Evolutionary conservation across 768 basidiomycete species (phyloP), one percentile per base, ranked within the genome.

Genomic region (Crassisporium funariophilum): DNA sequence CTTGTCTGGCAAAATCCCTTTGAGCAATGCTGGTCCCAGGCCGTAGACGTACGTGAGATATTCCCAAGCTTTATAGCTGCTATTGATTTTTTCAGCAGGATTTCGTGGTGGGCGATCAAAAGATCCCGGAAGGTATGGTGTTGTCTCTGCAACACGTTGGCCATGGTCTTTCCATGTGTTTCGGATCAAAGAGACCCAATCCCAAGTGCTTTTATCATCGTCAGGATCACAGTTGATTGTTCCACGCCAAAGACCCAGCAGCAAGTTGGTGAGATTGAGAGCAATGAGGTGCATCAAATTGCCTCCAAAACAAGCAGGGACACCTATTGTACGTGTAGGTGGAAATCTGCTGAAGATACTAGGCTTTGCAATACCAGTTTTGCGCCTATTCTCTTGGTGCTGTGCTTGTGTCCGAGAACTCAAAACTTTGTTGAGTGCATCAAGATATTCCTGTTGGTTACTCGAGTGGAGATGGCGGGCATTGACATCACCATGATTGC

Each of bases 61-160:
- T 35, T 64, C 63, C 47, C 51, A 56, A 4, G 59, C 64, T 29
- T 67, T 67, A 47, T 66, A 67, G 0, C 64, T 59, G 16, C 58
- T 63, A 50, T 43, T 57, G 2, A 75, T 64, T 44, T 76, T 75
- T 34, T 67, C 57, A 0, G 71, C 70, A 19, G 61, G 60, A 46
- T 77, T 71, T 0, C 69, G 63, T 2, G 72, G 76, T 5, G 71
- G 66, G 4, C 67, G 59, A 50, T 73, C 68, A 57, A 73, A 75
- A 0, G 66, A 73, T 0, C 63, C 61, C n/a, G 72, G 73, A 17
- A 75, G 54, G 41, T 67, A 73, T 3, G 53, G 57, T 0, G 57
- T 60, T 1, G 64, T 54, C 6, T 35, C 48, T 0, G 63, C 69
- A n/a, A 76, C 70, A 0, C 24, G 46, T 27, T 46, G 38, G 0